These are phyloP conservation scores for Naganishia friedmannii DNA, from an alignment of 768 basidiomycete genomes.

Conservation along the genomic window DNA sequence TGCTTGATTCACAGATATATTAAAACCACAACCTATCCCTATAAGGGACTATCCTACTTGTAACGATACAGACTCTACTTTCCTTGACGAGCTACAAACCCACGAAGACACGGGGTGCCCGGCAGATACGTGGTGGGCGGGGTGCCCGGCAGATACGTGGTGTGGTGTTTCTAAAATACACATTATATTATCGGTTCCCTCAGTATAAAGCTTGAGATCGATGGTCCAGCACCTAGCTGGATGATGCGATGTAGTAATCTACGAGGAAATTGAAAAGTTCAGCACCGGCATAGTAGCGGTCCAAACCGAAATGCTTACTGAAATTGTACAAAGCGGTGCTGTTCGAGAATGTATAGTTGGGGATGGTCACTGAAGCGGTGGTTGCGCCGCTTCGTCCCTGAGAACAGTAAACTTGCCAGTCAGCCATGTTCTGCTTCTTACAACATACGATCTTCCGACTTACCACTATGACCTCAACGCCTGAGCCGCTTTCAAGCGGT, in stretches of 20 bases:
- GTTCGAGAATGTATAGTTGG: constrained; percentile 14
- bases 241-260: constrained; percentile 19
- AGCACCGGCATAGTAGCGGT: background rate
- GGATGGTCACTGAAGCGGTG: background rate
- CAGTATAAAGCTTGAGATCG: background rate
- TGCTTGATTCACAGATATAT: too few relatives aligned
- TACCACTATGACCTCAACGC: constrained; percentile 21
- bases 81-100: background rate
- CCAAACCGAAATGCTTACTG: background rate
- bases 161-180: background rate
- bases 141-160: background rate
- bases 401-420: too few relatives aligned
- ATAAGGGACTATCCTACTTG: too few relatives aligned
- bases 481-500: constrained; percentile 18
- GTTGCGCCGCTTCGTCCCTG: constrained; percentile 2
- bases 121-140: background rate
- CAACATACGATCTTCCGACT: too few relatives aligned
- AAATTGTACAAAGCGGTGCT: constrained; percentile 14
- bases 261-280: background rate
- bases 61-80: constrained; percentile 5
- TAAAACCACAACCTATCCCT: too few relatives aligned
- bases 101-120: background rate
- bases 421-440: too few relatives aligned
- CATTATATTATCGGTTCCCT: constrained; percentile 1
- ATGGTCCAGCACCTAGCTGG: background rate